Evolutionary conservation across 805 yeast species (phyloP).

Genomic region (Candida maesae): DNA sequence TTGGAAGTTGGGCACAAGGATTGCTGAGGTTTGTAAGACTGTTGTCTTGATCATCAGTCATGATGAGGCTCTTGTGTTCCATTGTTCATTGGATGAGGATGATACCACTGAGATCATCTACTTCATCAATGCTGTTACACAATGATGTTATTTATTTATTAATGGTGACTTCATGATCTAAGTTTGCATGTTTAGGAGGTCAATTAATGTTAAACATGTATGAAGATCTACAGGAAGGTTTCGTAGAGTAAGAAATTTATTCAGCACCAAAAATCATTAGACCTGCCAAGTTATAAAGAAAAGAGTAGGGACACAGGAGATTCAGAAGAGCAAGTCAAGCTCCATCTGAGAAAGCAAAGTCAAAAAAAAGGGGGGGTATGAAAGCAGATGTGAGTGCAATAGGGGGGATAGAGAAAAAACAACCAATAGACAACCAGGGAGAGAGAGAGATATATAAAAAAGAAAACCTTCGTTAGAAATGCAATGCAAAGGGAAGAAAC

Average conservation of each 20-base stretch:
- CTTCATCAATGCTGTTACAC: constrained; percentile 41
- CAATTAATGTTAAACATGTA: too few species aligned
- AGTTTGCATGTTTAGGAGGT: too few species aligned
- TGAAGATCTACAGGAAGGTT: neutral
- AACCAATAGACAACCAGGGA: constrained; percentile 1
- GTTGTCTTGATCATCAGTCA: constrained; percentile 57
- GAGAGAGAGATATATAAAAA: too few species aligned
- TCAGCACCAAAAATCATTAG: constrained; percentile 13
- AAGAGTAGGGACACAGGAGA: too few species aligned
- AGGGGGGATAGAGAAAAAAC: neutral
- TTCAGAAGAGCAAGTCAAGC: neutral
- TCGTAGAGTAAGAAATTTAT: constrained; percentile 3
- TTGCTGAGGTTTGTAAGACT: constrained; percentile 58
- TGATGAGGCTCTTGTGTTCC: constrained; percentile 57
- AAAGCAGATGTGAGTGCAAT: constrained; percentile 1
- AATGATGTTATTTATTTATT: too few species aligned
- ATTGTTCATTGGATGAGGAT: constrained; percentile 61
- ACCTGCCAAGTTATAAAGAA: constrained; percentile 1
- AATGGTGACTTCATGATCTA: too few species aligned
- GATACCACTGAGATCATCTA: constrained; percentile 64
- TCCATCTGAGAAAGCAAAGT: constrained; percentile 1
- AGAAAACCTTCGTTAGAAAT: neutral
- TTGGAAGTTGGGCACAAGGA: constrained; percentile 63
- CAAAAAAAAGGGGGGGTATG: neutral
- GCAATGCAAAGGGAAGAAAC: neutral